Base-by-base conservation (phyloP, 1,139 yeast species). In the Yamadazyma atmosphaerica region DNA sequence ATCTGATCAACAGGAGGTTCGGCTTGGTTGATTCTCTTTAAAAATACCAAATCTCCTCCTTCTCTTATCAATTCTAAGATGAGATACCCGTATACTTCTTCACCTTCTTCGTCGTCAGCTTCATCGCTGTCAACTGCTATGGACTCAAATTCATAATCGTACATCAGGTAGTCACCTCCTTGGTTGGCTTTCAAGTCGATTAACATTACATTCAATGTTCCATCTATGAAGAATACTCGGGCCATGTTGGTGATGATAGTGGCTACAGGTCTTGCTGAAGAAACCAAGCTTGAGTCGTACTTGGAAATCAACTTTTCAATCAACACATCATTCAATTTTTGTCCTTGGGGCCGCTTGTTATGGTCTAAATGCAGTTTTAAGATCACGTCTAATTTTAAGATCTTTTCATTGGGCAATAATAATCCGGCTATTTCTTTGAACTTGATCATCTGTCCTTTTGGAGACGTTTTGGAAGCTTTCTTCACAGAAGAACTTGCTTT, bases 111-210 rank as follows among this genome's bases (percentile, higher is more conserved):
- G 3, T 14, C 23, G 24, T 46, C 50, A 27, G 63, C 63, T n/a
- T 59, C 63, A 33, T 77, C 83, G 46, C 77, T 75, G 12, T 62
- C 72, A n/a, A 59, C 61, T 2, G 58, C 54, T 10, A 56, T 47
- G 17, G 57, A 53, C 44, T 72, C 77, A 56, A 84, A 83, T 52
- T 84, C 92, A 57, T 82, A 84, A 58, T 84, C 90, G 55, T 83
- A 84, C 82, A 84, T 79, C 58, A 86, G 85, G 43, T 83, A 79
- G 48, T 79, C 81, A n/a, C 62, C 55, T 49, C 80, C 73, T 64
- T 82, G 43, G 73, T 79, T 61, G 52, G 74, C 73, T 39, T 68
- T 70, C 43, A 71, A 59, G 45, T 72, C 77, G 11, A 72, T 66
- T 48, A 70, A 44, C 61, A 66, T 66, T 2, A 71, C 76, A 39